A percentile compares a stretch with the other conserved stretches of the same genome.
Evolutionary conservation across 352 stramenopile species (phyloP).

Genomic region (Globisporangium camurandrum): DNA sequence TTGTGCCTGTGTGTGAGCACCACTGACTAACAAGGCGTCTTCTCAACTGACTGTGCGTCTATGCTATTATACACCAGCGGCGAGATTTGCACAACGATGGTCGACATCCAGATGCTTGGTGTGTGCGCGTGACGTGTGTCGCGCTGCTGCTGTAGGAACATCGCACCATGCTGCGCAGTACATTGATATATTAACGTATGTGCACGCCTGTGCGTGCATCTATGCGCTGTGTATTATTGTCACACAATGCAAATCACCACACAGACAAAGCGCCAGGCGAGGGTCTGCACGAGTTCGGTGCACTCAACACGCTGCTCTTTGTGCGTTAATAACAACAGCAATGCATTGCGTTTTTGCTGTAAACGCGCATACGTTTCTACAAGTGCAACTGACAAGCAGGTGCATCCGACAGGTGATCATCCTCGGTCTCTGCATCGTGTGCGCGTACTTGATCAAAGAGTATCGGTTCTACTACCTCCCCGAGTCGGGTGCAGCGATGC

Average conservation of each 20-base stretch:
- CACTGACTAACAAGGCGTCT: no score
- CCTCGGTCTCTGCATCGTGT: constrained; percentile 86
- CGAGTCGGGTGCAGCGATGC: constrained; percentile 85
- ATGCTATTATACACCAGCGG: neutral
- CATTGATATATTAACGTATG: neutral
- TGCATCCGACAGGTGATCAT: constrained; percentile 53
- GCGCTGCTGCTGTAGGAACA: neutral
- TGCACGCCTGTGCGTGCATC: neutral
- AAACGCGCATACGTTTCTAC: neutral
- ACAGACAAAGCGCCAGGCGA: constrained; percentile 58
- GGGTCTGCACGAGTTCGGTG: constrained; percentile 78
- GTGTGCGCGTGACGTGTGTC: constrained; percentile 2
- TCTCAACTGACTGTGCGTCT: no score
- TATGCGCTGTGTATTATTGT: neutral
- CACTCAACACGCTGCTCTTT: constrained; percentile 84
- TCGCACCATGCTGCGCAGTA: neutral
- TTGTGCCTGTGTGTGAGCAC: no score
- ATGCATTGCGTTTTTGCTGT: neutral
- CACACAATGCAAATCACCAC: no score
- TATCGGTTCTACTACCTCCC: constrained; percentile 89
- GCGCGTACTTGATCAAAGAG: constrained; percentile 87
- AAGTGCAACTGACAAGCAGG: neutral
- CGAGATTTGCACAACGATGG: constrained; percentile 14
- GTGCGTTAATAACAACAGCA: no score
- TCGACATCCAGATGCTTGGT: constrained; percentile 27